A percentile compares a stretch with the other conserved stretches of the same genome.
Evolutionary conservation across 768 basidiomycete species (phyloP).

Genomic region (Nidula microcarpa): DNA sequence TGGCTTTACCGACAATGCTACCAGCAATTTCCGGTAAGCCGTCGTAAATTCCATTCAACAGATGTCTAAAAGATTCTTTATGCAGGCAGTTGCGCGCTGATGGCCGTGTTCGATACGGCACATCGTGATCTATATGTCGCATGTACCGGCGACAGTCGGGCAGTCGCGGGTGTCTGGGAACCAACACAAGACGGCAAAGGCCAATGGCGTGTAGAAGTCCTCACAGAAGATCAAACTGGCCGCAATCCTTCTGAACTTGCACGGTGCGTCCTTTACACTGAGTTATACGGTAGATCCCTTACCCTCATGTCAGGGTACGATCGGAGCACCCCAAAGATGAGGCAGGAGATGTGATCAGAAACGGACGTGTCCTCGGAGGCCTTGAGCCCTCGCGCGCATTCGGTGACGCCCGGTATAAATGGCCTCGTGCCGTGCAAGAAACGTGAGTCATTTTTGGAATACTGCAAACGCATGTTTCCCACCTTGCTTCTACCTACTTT

Average conservation of each 20-base stretch:
- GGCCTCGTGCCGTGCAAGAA: slow-evolving; percentile 71
- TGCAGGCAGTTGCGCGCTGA: slow-evolving; percentile 84
- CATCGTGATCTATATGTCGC: slow-evolving; percentile 85
- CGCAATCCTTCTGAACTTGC: slow-evolving; percentile 81
- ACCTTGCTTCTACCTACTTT: background rate
- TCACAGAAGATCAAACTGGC: slow-evolving; percentile 96
- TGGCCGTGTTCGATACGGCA: slow-evolving; percentile 84
- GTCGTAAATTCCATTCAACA: slow-evolving; percentile 4
- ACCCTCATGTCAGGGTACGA: slow-evolving; percentile 50
- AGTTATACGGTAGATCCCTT: background rate
- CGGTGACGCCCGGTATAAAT: slow-evolving; percentile 89
- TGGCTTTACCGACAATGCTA: slow-evolving; percentile 68
- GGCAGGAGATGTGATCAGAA: slow-evolving; percentile 64
- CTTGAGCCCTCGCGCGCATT: slow-evolving; percentile 87
- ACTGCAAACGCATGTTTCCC: background rate
- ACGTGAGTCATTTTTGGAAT: slow-evolving; percentile 38
- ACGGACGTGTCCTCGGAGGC: slow-evolving; percentile 83
- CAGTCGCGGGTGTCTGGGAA: slow-evolving; percentile 93
- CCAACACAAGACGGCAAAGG: slow-evolving; percentile 60
- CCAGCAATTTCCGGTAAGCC: slow-evolving; percentile 74
- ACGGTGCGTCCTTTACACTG: slow-evolving; percentile 45
- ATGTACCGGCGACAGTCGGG: slow-evolving; percentile 89
- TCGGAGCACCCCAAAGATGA: slow-evolving; percentile 83
- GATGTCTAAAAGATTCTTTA: slow-evolving; percentile 4
- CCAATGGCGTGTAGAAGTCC: slow-evolving; percentile 88